phyloP scores from a whole-genome alignment of 1,139 yeast genomes.

The Kurtzmaniella quercitrusa region DNA sequence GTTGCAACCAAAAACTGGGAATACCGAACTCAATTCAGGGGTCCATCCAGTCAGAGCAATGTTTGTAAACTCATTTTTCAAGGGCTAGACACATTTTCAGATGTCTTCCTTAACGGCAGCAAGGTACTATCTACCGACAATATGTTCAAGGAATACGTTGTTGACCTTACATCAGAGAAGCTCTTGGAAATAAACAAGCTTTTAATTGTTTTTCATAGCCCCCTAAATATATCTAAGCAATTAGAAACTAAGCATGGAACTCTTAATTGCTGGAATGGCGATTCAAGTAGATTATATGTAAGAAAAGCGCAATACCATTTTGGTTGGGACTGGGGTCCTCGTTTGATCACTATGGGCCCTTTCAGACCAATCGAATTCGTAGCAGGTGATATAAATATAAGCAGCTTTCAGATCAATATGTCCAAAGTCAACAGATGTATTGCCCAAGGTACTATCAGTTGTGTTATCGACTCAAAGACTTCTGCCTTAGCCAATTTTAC shows the following conservation, averaged over 20 bases:
- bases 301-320: constrained; percentile 53
- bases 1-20: constrained; percentile 43
- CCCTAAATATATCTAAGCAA: constrained; percentile 16
- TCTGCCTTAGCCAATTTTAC: not conserved
- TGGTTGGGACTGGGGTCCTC: constrained; percentile 62
- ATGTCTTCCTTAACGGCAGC: constrained; percentile 29
- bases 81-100: constrained; percentile 44
- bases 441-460: not conserved
- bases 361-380: constrained; percentile 35
- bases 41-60: constrained; percentile 14
- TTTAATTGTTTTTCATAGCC: constrained; percentile 19
- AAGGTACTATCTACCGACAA: constrained; percentile 29
- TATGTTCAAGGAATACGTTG: constrained; percentile 29
- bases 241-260: constrained; percentile 18
- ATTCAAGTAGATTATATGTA: constrained; percentile 34
- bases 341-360: constrained; percentile 44
- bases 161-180: constrained; percentile 11
- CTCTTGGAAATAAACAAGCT: constrained; percentile 14
- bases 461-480: not conserved
- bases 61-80: constrained; percentile 29
- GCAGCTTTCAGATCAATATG: constrained; percentile 7
- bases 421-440: constrained; percentile 4
- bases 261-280: constrained; percentile 34
- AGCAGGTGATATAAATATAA: constrained; percentile 16
- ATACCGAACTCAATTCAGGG: constrained; percentile 22